Evolutionary conservation across 108 stramenopile genomes (phyloP).

Genomic region (Pseudonitzschia pungens): DNA sequence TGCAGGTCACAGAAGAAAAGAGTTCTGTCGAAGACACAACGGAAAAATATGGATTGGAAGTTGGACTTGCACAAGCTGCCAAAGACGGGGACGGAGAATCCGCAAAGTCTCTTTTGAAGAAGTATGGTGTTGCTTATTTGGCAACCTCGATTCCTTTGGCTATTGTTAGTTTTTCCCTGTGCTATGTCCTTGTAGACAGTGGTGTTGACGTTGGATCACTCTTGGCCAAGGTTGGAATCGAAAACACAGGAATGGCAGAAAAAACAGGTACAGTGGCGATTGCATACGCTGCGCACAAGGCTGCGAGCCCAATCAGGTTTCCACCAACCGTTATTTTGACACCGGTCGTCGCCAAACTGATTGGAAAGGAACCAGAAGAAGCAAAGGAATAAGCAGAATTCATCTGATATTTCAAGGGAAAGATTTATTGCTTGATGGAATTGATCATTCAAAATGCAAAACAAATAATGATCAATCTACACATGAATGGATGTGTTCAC

Average conservation of each 20-base stretch:
- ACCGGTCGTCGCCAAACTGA: conserved; percentile 90
- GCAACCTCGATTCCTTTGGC: conserved; percentile 93
- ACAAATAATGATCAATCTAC: too few species aligned
- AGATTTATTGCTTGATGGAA: too few species aligned
- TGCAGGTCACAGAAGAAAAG: conserved; percentile 18
- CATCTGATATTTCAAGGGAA: background rate
- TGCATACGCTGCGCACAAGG: conserved; percentile 97
- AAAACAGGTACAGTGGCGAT: conserved; percentile 92
- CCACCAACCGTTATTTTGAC: conserved; percentile 95
- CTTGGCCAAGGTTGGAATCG: conserved; percentile 84
- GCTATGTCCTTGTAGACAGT: conserved; percentile 83
- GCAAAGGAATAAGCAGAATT: conserved; percentile 5
- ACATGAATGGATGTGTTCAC: too few species aligned
- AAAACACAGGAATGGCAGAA: conserved; percentile 54
- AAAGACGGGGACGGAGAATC: conserved; percentile 60
- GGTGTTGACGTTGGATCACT: conserved; percentile 87
- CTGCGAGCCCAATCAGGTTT: conserved; percentile 94
- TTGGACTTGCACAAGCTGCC: conserved; percentile 74
- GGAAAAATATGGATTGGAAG: conserved; percentile 90
- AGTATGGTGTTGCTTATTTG: conserved; percentile 91
- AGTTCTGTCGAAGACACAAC: conserved; percentile 66
- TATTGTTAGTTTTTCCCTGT: conserved; percentile 84
- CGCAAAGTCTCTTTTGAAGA: conserved; percentile 85
- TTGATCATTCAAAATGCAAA: too few species aligned
- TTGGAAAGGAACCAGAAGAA: conserved; percentile 85